phyloP scores from a whole-genome alignment of 2,329 filamentous ascomycete genomes.

The Fonsecaea erecta region DNA sequence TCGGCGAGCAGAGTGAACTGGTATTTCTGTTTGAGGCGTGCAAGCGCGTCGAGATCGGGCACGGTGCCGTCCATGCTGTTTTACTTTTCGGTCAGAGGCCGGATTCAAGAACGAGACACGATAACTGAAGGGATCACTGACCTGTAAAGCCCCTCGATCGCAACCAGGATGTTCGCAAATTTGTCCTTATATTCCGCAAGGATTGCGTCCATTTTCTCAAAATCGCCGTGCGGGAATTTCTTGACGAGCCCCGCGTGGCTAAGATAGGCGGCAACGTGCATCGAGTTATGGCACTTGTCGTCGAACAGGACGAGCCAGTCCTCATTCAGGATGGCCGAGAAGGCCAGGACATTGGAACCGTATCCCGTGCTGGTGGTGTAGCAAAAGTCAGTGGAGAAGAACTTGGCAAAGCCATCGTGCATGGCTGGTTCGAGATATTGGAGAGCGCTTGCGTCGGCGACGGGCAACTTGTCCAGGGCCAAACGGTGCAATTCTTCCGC shows the following conservation, averaged over 20 bases:
- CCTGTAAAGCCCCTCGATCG: constrained; percentile 22
- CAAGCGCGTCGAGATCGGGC: constrained; percentile 9
- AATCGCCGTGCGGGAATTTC: constrained; percentile 17
- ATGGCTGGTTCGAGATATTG: constrained; percentile 1
- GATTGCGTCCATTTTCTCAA: constrained; percentile 9
- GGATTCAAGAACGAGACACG: neutral
- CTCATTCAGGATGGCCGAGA: constrained; percentile 19
- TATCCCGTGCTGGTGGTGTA: constrained; percentile 21
- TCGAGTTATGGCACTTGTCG: constrained; percentile 24
- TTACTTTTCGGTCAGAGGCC: neutral
- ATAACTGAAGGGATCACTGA: neutral
- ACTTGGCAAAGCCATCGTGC: constrained; percentile 7
- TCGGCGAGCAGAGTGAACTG: constrained; percentile 22
- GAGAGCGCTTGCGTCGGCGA: neutral
- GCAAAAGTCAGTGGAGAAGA: constrained; percentile 19
- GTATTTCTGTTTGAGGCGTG: constrained; percentile 14
- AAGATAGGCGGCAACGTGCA: constrained; percentile 41
- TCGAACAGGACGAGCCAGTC: constrained; percentile 18
- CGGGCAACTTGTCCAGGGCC: constrained; percentile 4
- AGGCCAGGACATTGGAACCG: constrained; percentile 18
- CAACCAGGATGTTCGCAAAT: constrained; percentile 12
- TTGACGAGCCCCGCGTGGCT: constrained; percentile 52
- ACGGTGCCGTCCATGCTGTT: constrained; percentile 24
- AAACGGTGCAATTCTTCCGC: constrained; percentile 8
- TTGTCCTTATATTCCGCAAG: constrained; percentile 1